These are phyloP conservation scores for Anacardium occidentale DNA, from an alignment of 345 rosid species.

Conservation along the genomic window DNA sequence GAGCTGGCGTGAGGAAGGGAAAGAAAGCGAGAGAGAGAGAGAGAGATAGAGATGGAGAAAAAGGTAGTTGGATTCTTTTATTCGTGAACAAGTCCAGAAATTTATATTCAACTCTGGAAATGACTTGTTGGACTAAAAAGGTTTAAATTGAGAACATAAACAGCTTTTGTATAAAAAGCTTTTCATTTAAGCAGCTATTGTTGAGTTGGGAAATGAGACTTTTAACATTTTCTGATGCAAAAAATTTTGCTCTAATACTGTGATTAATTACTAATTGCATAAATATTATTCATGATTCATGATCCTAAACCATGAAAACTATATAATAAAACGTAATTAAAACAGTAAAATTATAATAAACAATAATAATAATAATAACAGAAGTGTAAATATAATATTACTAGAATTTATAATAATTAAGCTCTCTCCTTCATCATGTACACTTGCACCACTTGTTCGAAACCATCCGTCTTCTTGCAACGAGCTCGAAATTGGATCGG, in stretches of 20 bases:
- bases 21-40: conserved; percentile 8
- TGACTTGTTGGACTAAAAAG: neutral
- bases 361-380: neutral
- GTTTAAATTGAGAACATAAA: neutral
- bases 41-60: neutral
- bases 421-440: conserved; percentile 6
- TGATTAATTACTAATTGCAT: conserved; percentile 2
- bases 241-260: neutral
- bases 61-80: conserved; percentile 20
- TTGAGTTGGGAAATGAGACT: neutral
- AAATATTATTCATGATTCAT: conserved; percentile 16
- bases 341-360: neutral
- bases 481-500: conserved; percentile 19
- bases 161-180: neutral
- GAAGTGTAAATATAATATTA: neutral
- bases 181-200: conserved; percentile 13
- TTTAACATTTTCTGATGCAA: neutral
- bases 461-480: neutral
- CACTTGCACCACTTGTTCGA: conserved; percentile 26
- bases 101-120: conserved; percentile 2
- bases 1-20: conserved; percentile 6
- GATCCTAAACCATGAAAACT: conserved; percentile 5
- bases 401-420: neutral
- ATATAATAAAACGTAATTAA: neutral
- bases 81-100: conserved; percentile 7